Base-by-base conservation (phyloP, 2,329 filamentous ascomycete genomes). In the Corinectria fuckeliana region DNA sequence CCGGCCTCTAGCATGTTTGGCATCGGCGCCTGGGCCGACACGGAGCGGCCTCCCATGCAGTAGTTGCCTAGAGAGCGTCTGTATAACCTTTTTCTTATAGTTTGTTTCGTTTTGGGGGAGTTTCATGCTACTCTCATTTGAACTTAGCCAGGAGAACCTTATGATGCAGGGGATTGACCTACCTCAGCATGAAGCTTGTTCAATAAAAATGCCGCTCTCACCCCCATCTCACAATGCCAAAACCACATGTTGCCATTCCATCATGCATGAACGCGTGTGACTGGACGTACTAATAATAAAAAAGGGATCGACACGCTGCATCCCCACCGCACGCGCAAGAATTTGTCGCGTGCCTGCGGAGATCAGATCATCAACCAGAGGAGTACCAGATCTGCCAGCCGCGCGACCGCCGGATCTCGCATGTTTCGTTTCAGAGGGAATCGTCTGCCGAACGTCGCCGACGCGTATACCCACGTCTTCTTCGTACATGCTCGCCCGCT, bases 1-100 rank as follows among this genome's bases (percentile, higher is more conserved):
- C 49, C 50, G 18, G 60, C 49, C 34, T 44, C 47, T 21, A 44
- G 61, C 38, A 55, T 69, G 13, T 65, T 50, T 21, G 67, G 58
- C 26, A 58, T 68, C 38, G 67, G 67, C 26, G 60, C 65, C 7
- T 69, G 67, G 67, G 67, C 67, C 39, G 65, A 69, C 28, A 49
- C 49, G 18, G 30, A 58, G 20, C 58, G 50, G 7, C 60, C 60
- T 45, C 48, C 52, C 16, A 32, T 65, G 18, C 45, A 41, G 11
- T 42, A 53, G 25, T 42, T 8, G 2, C 38, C 30, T 36, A 11
- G 3, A 14, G 39, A 16, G 11, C 9, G 21, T 42, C 20, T 14
- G 23, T 16, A n/a, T 9, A 2, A 7, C 10, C 10, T 8, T 48
- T 49, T 18, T 23, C 5, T 25, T 34, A 2, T 25, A 9, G 16